A percentile compares a stretch with the other conserved stretches of the same genome.
Conservation (phyloP, 2,329 filamentous ascomycete genomes). For the Aspergillus neoniger region DNA sequence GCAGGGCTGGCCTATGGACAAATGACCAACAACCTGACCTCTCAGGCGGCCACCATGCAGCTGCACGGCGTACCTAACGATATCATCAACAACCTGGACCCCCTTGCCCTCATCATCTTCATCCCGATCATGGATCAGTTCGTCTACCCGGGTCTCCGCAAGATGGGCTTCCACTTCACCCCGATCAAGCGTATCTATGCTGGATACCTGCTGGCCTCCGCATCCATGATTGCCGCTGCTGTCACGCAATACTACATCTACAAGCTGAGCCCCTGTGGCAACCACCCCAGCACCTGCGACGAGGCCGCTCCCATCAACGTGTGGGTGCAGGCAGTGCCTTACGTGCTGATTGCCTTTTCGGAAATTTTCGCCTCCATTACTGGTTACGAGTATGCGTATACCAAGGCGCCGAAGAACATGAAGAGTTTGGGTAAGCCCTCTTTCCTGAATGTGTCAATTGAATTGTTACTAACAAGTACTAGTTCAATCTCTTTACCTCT, state of each 20-base stretch:
- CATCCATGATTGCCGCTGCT: conserved; percentile 54
- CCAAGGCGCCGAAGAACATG: conserved; percentile 77
- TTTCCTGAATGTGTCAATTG: conserved; percentile 66
- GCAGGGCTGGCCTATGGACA: conserved; percentile 53
- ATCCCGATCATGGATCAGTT: conserved; percentile 56
- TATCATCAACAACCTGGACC: conserved; percentile 56
- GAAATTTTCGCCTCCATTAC: conserved; percentile 61
- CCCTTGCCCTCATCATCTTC: conserved; percentile 55
- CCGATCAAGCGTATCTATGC: conserved; percentile 56
- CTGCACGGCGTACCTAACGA: conserved; percentile 57
- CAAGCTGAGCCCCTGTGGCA: conserved; percentile 61
- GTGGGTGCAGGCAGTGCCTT: conserved; percentile 53
- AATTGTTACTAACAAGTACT: conserved; percentile 49
- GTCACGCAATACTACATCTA: conserved; percentile 59
- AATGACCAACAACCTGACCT: conserved; percentile 57
- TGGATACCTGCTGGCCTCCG: conserved; percentile 52
- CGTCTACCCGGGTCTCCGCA: conserved; percentile 54
- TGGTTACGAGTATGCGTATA: conserved; percentile 73
- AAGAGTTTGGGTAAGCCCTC: conserved; percentile 59
- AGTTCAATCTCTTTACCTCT: conserved; percentile 66
- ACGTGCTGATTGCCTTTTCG: conserved; percentile 56
- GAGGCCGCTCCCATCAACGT: conserved; percentile 63
- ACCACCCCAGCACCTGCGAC: conserved; percentile 52
- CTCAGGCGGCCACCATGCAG: conserved; percentile 56
- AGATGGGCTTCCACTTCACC: conserved; percentile 50